phyloP scores from a whole-genome alignment of 2,329 filamentous ascomycete species.

The Juglanconis juglandina region DNA sequence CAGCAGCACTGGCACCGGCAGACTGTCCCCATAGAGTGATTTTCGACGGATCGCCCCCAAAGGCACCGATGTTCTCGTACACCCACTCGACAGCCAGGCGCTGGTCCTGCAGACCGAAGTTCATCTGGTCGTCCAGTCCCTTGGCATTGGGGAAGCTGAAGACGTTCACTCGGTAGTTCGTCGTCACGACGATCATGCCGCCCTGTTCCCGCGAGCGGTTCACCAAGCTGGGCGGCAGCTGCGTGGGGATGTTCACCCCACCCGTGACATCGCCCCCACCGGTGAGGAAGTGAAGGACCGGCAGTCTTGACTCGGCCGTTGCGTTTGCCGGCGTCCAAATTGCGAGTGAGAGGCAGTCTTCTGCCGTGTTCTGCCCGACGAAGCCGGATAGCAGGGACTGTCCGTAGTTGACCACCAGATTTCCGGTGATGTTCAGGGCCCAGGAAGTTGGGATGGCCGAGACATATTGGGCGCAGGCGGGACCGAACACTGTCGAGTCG shows the following conservation, averaged over 20 bases:
- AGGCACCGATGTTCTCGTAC: slow-evolving; percentile 35
- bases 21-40: slow-evolving; percentile 31
- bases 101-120: slow-evolving; percentile 19
- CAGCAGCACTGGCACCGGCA: slow-evolving; percentile 22
- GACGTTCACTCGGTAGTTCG: slow-evolving; percentile 29
- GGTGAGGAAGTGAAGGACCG: slow-evolving; percentile 12
- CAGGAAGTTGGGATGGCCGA: slow-evolving; percentile 1
- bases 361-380: slow-evolving; percentile 10
- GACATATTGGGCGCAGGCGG: slow-evolving; percentile 2
- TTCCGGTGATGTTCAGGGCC: slow-evolving; percentile 6
- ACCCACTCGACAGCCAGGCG: slow-evolving; percentile 33
- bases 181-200: slow-evolving; percentile 37
- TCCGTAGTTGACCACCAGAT: slow-evolving; percentile 3
- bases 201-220: slow-evolving; percentile 29
- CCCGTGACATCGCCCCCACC: slow-evolving; percentile 20
- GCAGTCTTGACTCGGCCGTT: slow-evolving; percentile 25
- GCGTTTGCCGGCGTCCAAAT: slow-evolving; percentile 41
- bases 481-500: slow-evolving; percentile 1
- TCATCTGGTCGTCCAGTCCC: slow-evolving; percentile 4
- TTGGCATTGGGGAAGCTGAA: slow-evolving; percentile 28
- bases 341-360: slow-evolving; percentile 42
- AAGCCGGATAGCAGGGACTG: slow-evolving; percentile 1
- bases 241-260: slow-evolving; percentile 37
- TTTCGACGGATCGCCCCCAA: slow-evolving; percentile 37
- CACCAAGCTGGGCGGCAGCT: slow-evolving; percentile 38